Conservation (phyloP, 164 flowering plant genomes). For the Berberis thunbergii region DNA sequence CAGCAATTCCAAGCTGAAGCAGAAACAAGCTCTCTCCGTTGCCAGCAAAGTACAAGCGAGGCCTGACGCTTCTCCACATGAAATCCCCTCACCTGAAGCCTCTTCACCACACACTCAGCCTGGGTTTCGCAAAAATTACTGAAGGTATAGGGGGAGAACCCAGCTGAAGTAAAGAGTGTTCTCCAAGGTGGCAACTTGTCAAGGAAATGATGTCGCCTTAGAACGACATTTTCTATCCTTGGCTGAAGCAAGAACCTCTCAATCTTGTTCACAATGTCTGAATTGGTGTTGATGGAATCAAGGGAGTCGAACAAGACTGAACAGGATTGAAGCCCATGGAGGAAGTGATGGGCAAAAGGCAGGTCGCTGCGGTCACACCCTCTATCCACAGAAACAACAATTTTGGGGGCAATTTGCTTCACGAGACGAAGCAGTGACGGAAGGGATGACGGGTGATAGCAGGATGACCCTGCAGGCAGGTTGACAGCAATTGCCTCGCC, state of each 20-base stretch:
- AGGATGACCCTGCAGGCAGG: conserved; percentile 36
- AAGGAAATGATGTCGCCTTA: conserved; percentile 25
- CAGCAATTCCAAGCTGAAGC: conserved; percentile 89
- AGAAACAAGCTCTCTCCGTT: conserved; percentile 63
- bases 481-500: conserved; percentile 33
- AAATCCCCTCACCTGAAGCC: conserved; percentile 64
- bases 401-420: conserved; percentile 60
- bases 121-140: conserved; percentile 79
- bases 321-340: conserved; percentile 46
- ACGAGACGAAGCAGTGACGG: conserved; percentile 54
- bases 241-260: conserved; percentile 32
- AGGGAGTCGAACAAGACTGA: conserved; percentile 53
- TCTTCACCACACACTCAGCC: conserved; percentile 69
- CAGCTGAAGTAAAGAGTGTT: conserved; percentile 46
- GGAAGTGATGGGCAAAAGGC: conserved; percentile 51
- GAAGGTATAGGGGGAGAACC: conserved; percentile 49
- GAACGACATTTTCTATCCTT: too few relatives aligned
- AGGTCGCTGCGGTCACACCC: conserved; percentile 59
- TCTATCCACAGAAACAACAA: conserved; percentile 60
- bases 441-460: conserved; percentile 20
- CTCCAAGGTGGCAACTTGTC: conserved; percentile 58
- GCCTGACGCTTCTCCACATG: conserved; percentile 82
- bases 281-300: conserved; percentile 43
- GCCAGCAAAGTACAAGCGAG: conserved; percentile 78
- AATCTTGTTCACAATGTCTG: conserved; percentile 52